Base-by-base conservation (phyloP, 371 early-diverging fungal species). In the Massospora cicadina region DNA sequence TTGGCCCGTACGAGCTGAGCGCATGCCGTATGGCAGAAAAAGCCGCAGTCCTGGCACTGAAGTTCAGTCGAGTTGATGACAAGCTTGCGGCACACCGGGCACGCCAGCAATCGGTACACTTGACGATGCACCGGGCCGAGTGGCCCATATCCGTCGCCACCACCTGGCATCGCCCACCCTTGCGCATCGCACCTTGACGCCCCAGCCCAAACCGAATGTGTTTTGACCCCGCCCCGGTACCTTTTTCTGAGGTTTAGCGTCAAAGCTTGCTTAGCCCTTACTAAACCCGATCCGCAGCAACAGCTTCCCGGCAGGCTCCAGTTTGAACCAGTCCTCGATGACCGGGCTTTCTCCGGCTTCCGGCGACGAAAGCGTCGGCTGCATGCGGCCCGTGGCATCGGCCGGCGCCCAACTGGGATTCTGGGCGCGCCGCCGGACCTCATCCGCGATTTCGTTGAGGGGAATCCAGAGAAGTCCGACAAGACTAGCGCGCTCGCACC, bases 11-110 rank as follows among this genome's bases (percentile, higher is more conserved):
- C 90, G 33, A 79, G 79, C 24, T 74, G 69, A 58, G 85, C 81
- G 68, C 99, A 99, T 67, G 85, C 86, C 65, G 85, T 85, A 71
- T 99, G 99, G 68, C 93, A 94, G 58, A 90, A 86, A 71, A 90
- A 87, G 63, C 85, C 84, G 77, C 99, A 99, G 67, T 86, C 79
- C 76, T 94, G 88, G 74, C 96, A 97, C 69, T 91, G 91, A 70
- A 82, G 87, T 2, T 92, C 91, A 32, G 81, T 79, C 12, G 84
- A 83, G 67, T 84, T 87, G 56, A 91, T 85, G 56, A 95, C 78
- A 66, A 92, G 90, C 67, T 95, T 96, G 58, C 78, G 74, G 75
- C 98, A 97, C 2, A 90, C 72, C 1, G 95, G 92, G 73, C 98
- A 97, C 69, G 88, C 88, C 88, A 94, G 87, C 68, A 94, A 86